Base-by-base conservation (phyloP, 805 yeast species). In the Candida adriatica region DNA sequence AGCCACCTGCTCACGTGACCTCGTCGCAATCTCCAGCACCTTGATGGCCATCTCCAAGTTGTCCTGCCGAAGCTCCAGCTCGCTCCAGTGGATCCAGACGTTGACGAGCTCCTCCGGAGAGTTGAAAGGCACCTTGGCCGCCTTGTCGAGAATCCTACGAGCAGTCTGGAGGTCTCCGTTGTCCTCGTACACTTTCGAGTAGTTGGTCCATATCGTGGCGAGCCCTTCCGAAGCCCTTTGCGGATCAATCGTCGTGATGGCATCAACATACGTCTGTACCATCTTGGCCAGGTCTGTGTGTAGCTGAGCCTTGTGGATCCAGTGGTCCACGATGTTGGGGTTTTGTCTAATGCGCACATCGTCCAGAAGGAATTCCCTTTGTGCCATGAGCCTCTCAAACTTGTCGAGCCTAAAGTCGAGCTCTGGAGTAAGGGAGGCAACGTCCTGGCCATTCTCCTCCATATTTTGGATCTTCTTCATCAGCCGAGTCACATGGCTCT, bases 61-160 rank as follows among this genome's bases (percentile, higher is more conserved):
- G 15, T 63, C 71, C 13, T 59, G 55, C 16, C 68, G 58, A 18
- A 82, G 46, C 37, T 79, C 80, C 55, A 73, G 58, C 35, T 81
- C 81, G 6, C 80, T 64, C 95, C 96, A 88, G 13, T 66, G 68
- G n/a, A 73, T 59, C 70, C 86, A 83, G 6, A 88, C 53, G 3
- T 68, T 68, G 2, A 78, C 82, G 14, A 86, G 56, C 38, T 86
- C 95, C 15, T 72, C 70, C 0, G 74, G 57, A 11, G 66, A 56
- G 16, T 61, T 66, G 55, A 68, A 86, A 6, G 87, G 88, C 1
- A 87, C 88, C 34, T 75, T 74, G 2, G 74, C 60, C 0, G 90
- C 79, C 29, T 76, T 76, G 22, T 74, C 72, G 34, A 68, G 72
- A 6, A 87, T 68, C 13, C 70, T 61, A 40, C 81, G 57, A 1